Conservation (phyloP, 257 asterid genomes). For the Solanum tarijense region DNA sequence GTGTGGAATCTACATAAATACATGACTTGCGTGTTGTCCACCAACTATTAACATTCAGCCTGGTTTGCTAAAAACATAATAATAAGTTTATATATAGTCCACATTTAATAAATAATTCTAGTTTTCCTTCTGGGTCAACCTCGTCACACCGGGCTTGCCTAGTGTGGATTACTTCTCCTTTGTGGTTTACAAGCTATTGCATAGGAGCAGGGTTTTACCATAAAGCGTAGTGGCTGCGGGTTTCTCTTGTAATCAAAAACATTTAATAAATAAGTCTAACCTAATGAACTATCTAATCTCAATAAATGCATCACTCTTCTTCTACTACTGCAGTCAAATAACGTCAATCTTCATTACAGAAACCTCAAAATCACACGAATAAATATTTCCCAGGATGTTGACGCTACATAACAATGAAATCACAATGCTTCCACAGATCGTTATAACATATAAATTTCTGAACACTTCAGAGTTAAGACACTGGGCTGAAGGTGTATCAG, state of each 20-base stretch:
- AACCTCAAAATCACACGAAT: background rate
- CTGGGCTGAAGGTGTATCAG: background rate
- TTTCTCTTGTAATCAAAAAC: background rate
- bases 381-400: background rate
- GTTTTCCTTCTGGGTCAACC: background rate
- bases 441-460: background rate
- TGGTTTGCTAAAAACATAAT: background rate
- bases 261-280: background rate
- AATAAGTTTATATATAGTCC: background rate
- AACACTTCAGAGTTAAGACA: background rate
- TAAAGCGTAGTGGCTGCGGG: background rate
- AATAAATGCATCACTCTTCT: background rate
- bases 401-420: background rate
- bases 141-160: background rate
- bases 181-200: background rate
- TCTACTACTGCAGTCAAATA: background rate
- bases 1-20: background rate
- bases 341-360: background rate
- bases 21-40: background rate
- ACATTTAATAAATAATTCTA: too few species aligned
- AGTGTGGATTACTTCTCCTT: rapidly evolving
- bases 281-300: background rate
- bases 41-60: background rate
- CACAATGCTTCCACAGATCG: background rate
- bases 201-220: background rate